Percentiles rank a stretch among this genome's conserved stretches.
Conservation (phyloP, 1,284 basidiomycete genomes). For the Xerocomus minutiporus region DNA sequence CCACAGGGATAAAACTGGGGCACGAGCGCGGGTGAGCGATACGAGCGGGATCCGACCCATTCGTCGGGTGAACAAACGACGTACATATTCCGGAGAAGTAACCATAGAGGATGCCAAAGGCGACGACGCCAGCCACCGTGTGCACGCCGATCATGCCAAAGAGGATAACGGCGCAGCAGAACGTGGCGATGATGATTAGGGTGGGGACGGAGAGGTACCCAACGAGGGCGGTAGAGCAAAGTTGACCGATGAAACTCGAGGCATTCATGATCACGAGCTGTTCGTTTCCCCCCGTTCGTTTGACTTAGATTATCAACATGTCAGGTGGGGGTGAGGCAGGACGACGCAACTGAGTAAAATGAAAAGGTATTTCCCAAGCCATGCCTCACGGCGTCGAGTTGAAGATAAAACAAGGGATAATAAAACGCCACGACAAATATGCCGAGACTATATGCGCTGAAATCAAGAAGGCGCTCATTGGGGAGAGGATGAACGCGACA, state of each 20-base stretch:
- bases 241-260: constrained; percentile 31
- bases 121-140: constrained; percentile 25
- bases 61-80: constrained; percentile 10
- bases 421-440: constrained; percentile 26
- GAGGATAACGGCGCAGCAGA: constrained; percentile 30
- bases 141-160: constrained; percentile 31
- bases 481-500: background rate
- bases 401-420: constrained; percentile 34
- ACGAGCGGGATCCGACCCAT: background rate
- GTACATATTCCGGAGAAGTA: constrained; percentile 39
- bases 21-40: constrained; percentile 10
- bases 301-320: background rate
- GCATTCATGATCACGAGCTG: constrained; percentile 34
- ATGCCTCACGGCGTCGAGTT: constrained; percentile 26
- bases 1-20: constrained; percentile 24
- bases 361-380: constrained; percentile 26
- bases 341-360: constrained; percentile 32
- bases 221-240: constrained; percentile 25
- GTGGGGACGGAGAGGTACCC: constrained; percentile 19
- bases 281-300: background rate
- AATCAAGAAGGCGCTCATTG: background rate
- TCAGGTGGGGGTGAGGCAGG: background rate
- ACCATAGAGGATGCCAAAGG: constrained; percentile 35
- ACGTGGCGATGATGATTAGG: constrained; percentile 20
- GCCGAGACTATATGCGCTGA: constrained; percentile 7